Percentiles rank a stretch among this genome's conserved stretches.
Evolutionary conservation across 2,329 filamentous ascomycete genomes (phyloP).

Genomic region (Ophiostoma himal-ulmi): DNA sequence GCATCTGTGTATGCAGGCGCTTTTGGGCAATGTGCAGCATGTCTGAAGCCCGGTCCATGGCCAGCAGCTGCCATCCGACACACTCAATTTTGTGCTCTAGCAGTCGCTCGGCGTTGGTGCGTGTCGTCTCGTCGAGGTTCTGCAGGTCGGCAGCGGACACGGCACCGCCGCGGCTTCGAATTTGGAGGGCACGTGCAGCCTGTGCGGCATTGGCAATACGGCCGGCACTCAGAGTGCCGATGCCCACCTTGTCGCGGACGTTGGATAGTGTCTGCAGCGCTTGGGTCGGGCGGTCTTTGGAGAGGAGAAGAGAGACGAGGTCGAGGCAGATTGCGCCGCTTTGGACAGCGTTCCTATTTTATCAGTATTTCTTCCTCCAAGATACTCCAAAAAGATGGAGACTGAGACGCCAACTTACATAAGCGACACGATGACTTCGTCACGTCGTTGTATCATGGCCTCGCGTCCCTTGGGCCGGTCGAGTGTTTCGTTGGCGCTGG

Average conservation of each 20-base stretch:
- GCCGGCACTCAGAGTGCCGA: conserved; percentile 67
- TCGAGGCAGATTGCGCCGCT: conserved; percentile 67
- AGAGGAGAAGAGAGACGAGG: conserved; percentile 74
- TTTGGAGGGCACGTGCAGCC: conserved; percentile 32
- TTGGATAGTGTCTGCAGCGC: conserved; percentile 66
- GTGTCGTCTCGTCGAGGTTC: conserved; percentile 34
- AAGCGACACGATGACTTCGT: conserved; percentile 53
- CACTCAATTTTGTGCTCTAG: conserved; percentile 53
- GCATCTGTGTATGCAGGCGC: conserved; percentile 69
- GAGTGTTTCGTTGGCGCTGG: conserved; percentile 32
- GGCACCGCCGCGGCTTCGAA: not conserved
- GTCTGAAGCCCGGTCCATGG: conserved; percentile 67
- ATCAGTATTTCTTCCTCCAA: not conserved
- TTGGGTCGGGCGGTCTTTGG: conserved; percentile 69
- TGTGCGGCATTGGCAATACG: conserved; percentile 57
- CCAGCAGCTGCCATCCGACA: conserved; percentile 71
- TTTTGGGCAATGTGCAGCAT: conserved; percentile 66
- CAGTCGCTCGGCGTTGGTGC: conserved; percentile 34
- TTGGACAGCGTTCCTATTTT: conserved; percentile 45
- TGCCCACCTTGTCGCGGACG: conserved; percentile 61
- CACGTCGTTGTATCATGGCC: conserved; percentile 46
- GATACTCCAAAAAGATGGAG: too few species aligned
- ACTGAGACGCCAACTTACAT: conserved; percentile 37
- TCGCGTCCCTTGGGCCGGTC: conserved; percentile 28
- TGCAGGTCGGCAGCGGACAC: not conserved